Percentiles rank a stretch among this genome's conserved stretches.
Evolutionary conservation across 1,284 basidiomycete genomes (phyloP).

Genomic region (Ceratobasidium theobromae): DNA sequence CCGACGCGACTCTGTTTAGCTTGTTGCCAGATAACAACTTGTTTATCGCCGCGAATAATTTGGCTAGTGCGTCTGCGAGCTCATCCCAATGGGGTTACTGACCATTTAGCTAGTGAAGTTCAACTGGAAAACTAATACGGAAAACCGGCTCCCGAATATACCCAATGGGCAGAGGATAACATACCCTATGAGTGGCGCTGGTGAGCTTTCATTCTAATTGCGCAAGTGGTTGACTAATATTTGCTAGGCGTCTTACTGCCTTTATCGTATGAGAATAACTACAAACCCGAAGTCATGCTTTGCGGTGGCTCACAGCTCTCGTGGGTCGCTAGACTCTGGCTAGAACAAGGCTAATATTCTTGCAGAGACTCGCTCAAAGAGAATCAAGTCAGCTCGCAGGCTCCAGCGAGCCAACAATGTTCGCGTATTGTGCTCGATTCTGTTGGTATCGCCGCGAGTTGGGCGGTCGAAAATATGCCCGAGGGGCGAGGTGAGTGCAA

Average conservation of each 20-base stretch:
- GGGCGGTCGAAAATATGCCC: constrained; percentile 75
- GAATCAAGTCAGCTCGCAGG: constrained; percentile 36
- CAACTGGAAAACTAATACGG: constrained; percentile 66
- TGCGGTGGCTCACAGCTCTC: constrained; percentile 65
- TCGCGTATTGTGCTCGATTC: constrained; percentile 67
- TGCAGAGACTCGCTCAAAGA: constrained; percentile 38
- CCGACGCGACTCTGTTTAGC: not conserved
- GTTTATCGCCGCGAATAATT: constrained; percentile 14
- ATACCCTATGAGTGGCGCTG: constrained; percentile 71
- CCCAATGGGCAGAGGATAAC: constrained; percentile 82
- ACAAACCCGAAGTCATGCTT: constrained; percentile 70
- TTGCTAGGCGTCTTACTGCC: no score
- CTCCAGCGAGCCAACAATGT: constrained; percentile 56
- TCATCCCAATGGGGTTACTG: no score
- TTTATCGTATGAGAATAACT: constrained; percentile 61
- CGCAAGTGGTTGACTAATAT: no score
- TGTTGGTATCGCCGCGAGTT: constrained; percentile 65
- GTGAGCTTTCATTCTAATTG: constrained; percentile 36
- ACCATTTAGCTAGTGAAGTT: constrained; percentile 84
- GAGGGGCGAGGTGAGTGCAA: constrained; percentile 49
- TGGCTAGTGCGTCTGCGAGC: no score
- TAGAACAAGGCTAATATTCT: constrained; percentile 37
- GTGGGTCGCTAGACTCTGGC: no score
- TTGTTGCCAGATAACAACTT: not conserved
- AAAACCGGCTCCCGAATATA: constrained; percentile 64